Base-by-base conservation (phyloP, 345 rosid genomes). In the Linum lewisii region DNA sequence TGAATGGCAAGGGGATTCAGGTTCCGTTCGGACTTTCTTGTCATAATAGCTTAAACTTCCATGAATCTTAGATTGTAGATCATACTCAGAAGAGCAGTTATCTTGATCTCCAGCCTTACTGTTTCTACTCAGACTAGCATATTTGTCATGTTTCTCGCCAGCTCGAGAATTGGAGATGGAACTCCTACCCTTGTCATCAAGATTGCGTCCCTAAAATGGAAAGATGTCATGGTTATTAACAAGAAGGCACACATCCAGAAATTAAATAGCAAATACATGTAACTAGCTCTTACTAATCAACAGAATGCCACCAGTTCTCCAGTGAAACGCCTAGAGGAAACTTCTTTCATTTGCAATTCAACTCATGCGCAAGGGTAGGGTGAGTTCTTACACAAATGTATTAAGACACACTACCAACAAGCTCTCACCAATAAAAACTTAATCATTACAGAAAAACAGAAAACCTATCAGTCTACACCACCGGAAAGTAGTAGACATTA, bases 261-360 rank as follows among this genome's bases (percentile, higher is more conserved):
- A 50, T 36, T 51, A 53, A 50, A 37, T 21, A 58, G 21, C 25
- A 20, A 45, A 54, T 73, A 69, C 54, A 73, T 63, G 67, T 62
- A 77, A 77, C 81, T 73, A 81, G 86, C 76, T 86, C 97, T 89
- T 87, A 87, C 91, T 68, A 89, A 83, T 84, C 77, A 76, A 79
- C 69, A 73, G 79, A 64, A 79, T 77, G 88, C 80, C 90, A 79
- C 76, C 89, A 82, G 81, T 79, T 84, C 69, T 80, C 89, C 82
- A 75, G 59, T 70, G 82, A 63, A 77, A 84, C 74, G 83, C 78
- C 87, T 76, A 80, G 79, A 56, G 61, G 68, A 72, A 67, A 65
- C 73, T 74, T 74, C 83, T 62, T 80, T 80, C 72, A 73, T 82
- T 67, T 44, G 69, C 70, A 63, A 79, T 72, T 78, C 83, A 42